Conservation (phyloP, 306 rosid genomes). For the Begonia loranthoides region DNA sequence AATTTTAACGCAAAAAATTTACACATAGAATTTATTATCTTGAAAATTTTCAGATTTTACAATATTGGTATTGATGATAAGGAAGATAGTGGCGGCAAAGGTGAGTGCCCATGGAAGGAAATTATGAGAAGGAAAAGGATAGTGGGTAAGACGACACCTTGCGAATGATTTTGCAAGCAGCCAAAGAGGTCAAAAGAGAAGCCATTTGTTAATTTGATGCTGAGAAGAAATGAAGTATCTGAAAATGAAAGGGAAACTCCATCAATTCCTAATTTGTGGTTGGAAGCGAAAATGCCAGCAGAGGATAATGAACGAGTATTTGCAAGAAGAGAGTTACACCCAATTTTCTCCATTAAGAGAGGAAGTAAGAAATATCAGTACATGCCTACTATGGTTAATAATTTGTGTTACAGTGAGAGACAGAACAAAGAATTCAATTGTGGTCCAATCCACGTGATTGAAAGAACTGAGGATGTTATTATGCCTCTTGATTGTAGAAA, state of each 20-base stretch:
- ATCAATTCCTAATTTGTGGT: constrained; percentile 36
- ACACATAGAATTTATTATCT: too few relatives aligned
- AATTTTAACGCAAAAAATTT: too few relatives aligned
- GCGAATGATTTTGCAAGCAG: constrained; percentile 29
- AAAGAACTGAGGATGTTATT: constrained; percentile 38
- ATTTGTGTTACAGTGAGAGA: constrained; percentile 10
- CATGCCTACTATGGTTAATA: constrained; percentile 15
- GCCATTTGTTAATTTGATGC: constrained; percentile 24
- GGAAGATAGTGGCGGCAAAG: constrained; percentile 21
- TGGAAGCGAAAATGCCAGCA: constrained; percentile 48
- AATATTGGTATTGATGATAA: constrained; percentile 14
- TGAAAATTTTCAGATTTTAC: too few relatives aligned
- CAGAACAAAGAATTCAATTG: too few relatives aligned
- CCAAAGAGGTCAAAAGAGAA: constrained; percentile 22
- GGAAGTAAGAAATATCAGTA: constrained; percentile 29
- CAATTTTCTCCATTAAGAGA: constrained; percentile 48
- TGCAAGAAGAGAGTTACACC: constrained; percentile 58
- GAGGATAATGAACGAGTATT: constrained; percentile 56
- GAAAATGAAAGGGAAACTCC: constrained; percentile 19
- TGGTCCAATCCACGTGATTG: constrained; percentile 66
- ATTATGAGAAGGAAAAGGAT: constrained; percentile 29
- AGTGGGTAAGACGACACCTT: constrained; percentile 28
- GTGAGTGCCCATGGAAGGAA: constrained; percentile 27
- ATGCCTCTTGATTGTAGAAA: constrained; percentile 42
- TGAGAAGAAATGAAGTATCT: constrained; percentile 30